phyloP scores from a whole-genome alignment of 2,329 filamentous ascomycete genomes.

The Exophiala sp. region DNA sequence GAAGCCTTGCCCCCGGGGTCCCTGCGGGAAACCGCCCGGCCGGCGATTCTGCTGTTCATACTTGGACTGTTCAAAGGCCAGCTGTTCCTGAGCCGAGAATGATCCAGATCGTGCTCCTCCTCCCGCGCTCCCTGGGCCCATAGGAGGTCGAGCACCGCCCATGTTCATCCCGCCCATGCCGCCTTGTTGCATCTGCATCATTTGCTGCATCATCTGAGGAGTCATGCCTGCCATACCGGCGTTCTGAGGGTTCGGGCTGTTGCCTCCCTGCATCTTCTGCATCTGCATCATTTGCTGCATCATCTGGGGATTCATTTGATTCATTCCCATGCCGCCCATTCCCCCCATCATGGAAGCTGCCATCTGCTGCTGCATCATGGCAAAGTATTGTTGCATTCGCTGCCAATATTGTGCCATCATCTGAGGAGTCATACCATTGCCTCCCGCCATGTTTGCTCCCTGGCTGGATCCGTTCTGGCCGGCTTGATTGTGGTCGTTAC shows the following conservation, averaged over 20 bases:
- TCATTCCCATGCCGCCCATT: constrained; percentile 35
- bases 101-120: constrained; percentile 35
- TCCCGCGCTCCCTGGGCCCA: constrained; percentile 35
- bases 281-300: constrained; percentile 62
- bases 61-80: constrained; percentile 71
- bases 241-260: constrained; percentile 30
- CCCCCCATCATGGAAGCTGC: constrained; percentile 56
- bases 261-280: constrained; percentile 43
- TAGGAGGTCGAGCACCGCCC: constrained; percentile 27
- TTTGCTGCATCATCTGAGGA: constrained; percentile 50
- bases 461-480: constrained; percentile 38
- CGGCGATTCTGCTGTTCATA: constrained; percentile 62
- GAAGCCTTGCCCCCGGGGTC: constrained; percentile 24
- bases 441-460: constrained; percentile 28
- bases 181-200: constrained; percentile 44
- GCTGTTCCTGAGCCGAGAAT: constrained; percentile 65
- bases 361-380: constrained; percentile 91
- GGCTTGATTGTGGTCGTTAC: constrained; percentile 39
- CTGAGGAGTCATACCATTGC: constrained; percentile 76
- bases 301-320: constrained; percentile 40
- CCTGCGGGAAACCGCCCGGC: constrained; percentile 33
- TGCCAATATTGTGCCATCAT: constrained; percentile 99
- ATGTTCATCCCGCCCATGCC: constrained; percentile 34
- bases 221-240: constrained; percentile 28
- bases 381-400: constrained; percentile 95